Base-by-base conservation (phyloP, 83 land plant species). In the Diphasiastrum complanatum region DNA sequence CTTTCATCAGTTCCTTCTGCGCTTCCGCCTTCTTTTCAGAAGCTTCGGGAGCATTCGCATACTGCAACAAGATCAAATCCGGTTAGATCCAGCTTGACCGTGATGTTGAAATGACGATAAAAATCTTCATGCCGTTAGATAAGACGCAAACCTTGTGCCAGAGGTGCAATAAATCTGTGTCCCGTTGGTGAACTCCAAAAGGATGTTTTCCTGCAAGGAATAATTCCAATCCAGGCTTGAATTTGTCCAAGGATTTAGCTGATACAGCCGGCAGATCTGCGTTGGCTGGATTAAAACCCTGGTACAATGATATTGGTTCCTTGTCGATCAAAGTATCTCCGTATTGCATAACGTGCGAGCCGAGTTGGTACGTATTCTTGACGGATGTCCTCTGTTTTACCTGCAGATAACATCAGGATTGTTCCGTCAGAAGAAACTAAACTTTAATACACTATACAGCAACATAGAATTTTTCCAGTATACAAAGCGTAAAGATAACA, bases 161-260 rank as follows among this genome's bases (percentile, higher is more conserved):
- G 52, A 79, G 80, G 54, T 79, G 83, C n/a, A 87, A 45, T 16
- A 87, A 80, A 69, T 87, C 92, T 22, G 92, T 89, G 70, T 87
- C 92, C 8, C 92, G 80, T 68, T 87, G 92, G 61, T 79, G 79
- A 56, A 74, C 60, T 45, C 65, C 61, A 19, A 77, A 60, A 32
- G 63, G 23, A 36, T 57, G 40, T 29, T 60, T 47, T 10, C 33
- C 51, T 12, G 26, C 28, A 20, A 10, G 33, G 12, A 61, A 57
- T 38, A 86, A 59, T 8, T 70, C 64, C 46, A 85, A 78, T 35
- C 77, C 83, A 32, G 51, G 43, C 29, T 72, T 72, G 28, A 5
- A 63, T 58, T 82, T 75, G 32, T 75, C 85, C 63, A 78, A n/a
- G n/a, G n/a, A n/a, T n/a, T n/a, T n/a, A 11, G 11, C 5, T 10